Conservation (phyloP, 257 asterid genomes). For the Nicotiana sylvestris region DNA sequence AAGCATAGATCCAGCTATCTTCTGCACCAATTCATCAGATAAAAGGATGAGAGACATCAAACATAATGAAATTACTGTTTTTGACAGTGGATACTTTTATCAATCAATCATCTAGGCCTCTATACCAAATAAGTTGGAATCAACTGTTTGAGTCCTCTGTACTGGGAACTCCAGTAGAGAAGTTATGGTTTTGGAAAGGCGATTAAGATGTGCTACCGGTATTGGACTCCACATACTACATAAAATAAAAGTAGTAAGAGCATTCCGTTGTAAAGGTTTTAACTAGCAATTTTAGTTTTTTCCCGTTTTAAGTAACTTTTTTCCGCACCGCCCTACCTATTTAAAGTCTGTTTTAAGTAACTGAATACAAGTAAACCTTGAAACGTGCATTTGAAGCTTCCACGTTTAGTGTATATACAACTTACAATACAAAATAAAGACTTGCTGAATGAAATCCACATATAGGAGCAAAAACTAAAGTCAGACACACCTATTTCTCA, state of each 20-base stretch:
- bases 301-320: no score
- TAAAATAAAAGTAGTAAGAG: neutral
- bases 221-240: neutral
- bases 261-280: neutral
- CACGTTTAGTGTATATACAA: neutral
- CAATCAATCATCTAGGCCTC: neutral
- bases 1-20: neutral
- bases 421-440: neutral
- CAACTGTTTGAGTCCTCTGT: neutral
- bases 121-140: neutral
- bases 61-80: neutral
- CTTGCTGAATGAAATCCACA: neutral
- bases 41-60: neutral
- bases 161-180: neutral
- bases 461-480: neutral
- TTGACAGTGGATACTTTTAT: neutral
- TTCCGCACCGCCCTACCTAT: no score
- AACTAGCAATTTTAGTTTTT: neutral
- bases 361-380: neutral
- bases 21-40: slow-evolving; percentile 5
- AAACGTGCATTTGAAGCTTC: neutral
- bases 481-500: neutral
- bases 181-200: neutral
- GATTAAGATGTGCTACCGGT: neutral
- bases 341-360: neutral